Evolutionary conservation across 306 rosid species (phyloP), one percentile per base, ranked within the genome.

Genomic region (Medicago ruthenica): DNA sequence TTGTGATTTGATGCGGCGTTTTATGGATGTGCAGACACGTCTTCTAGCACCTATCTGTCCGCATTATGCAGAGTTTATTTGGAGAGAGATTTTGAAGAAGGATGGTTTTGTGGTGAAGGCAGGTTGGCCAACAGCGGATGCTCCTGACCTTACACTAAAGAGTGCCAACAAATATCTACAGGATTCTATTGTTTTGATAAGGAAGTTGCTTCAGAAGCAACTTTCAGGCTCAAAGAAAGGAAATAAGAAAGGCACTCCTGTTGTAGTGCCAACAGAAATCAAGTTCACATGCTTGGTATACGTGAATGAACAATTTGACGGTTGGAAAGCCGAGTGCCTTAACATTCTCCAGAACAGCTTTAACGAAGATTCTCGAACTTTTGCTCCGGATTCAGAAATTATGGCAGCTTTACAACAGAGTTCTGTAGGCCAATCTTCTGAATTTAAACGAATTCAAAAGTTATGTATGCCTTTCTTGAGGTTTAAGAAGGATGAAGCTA

Each of bases 1-100:
- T 81, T 88, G 68, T 70, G 90, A 93, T 11, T 78, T 93, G 55
- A 89, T 91, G 58, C 75, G 81, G 88, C 96, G 73, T 21, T 93
- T 88, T 86, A 93, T 93, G 96, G 97, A 93, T 80, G 96, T 89
- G 79, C 98, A 93, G 81, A 93, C 98, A 5, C 92, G 98, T 55
- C 92, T 93, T 53, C 50, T 93, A 22, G 86, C 92, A 80, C 98
- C 98, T 67, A 89, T 93, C 34, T 93, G 98, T 78, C 98, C 98
- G 0, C 98, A 93, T 78, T 93, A 93, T 86, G 92, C 91, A 9
- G 98, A 93, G 75, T 86, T 85, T 79, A 83, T 91, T 51, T 93
- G 98, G 98, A 88, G 91, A 81, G 92, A 84, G 70, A 79, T 89
- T 79, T 79, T 93, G 86, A 91, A 84, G 87, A 91, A 83, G 84